A percentile compares a stretch with the other conserved stretches of the same genome.
phyloP scores from a whole-genome alignment of 352 stramenopile genomes.

The Phytophthora cactorum region DNA sequence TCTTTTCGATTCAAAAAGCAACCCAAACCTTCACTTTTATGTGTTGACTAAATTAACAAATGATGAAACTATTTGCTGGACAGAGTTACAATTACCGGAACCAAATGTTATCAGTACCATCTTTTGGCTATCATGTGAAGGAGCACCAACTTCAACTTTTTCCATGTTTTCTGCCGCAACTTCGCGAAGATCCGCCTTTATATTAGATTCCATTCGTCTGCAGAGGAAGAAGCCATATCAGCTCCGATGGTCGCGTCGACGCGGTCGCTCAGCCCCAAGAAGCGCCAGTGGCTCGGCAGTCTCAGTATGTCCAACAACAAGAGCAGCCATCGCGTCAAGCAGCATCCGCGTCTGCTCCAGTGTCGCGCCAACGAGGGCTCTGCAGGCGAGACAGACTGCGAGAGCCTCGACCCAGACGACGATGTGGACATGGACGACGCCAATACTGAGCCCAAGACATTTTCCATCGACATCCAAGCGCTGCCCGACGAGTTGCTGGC shows the following conservation, averaged over 20 bases:
- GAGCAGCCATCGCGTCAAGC: conserved; percentile 20
- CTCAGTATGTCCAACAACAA: conserved; percentile 8
- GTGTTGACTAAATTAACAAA: neutral
- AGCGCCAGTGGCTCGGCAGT: conserved; percentile 49
- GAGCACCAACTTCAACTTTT: conserved; percentile 24
- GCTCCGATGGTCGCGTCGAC: conserved; percentile 16
- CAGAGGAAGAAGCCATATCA: neutral
- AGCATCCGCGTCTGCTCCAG: conserved; percentile 39
- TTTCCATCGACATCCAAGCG: conserved; percentile 31
- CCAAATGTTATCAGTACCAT: neutral
- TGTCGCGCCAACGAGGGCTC: conserved; percentile 36
- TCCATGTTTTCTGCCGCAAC: conserved; percentile 8
- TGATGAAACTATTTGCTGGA: neutral
- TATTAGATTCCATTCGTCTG: conserved; percentile 1
- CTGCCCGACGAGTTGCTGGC: conserved; percentile 65
- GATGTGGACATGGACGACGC: conserved; percentile 30
- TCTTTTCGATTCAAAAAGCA: conserved; percentile 15
- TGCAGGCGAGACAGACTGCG: conserved; percentile 45
- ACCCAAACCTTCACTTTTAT: conserved; percentile 6
- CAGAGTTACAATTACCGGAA: too few relatives aligned
- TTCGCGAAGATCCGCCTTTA: conserved; percentile 5
- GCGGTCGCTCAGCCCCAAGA: conserved; percentile 42
- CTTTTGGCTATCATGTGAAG: neutral
- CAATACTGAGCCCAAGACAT: neutral
- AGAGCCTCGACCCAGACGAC: conserved; percentile 25